Conservation (phyloP, 2,329 filamentous ascomycete genomes). For the Ophiostoma novo-ulmi region DNA sequence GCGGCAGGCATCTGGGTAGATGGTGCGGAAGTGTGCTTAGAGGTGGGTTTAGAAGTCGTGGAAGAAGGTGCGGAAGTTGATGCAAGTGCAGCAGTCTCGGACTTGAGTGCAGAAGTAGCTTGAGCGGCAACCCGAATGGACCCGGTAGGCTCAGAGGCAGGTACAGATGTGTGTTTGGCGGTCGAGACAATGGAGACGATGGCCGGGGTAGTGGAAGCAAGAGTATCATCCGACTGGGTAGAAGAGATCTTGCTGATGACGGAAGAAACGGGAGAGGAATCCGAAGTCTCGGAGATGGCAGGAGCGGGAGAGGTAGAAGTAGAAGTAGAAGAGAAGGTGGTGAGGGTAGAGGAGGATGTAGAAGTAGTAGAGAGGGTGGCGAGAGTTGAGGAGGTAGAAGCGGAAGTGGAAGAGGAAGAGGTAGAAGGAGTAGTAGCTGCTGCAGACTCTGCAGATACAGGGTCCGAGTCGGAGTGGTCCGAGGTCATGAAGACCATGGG, state of each 20-base stretch:
- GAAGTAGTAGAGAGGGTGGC: neutral
- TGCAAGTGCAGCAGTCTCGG: neutral
- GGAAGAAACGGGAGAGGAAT: neutral
- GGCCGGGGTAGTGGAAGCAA: neutral
- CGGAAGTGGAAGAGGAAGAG: neutral
- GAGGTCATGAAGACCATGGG: neutral
- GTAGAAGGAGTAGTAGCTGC: neutral
- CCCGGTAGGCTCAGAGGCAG: neutral
- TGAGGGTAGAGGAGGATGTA: neutral
- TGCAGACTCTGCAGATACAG: slow-evolving; percentile 9
- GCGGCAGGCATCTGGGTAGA: neutral
- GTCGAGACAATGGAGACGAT: too few species aligned
- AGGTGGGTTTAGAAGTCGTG: neutral
- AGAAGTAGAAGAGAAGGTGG: neutral
- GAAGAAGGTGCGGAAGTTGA: neutral
- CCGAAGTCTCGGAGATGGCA: neutral
- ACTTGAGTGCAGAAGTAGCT: neutral
- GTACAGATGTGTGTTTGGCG: neutral
- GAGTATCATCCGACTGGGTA: slow-evolving; percentile 2
- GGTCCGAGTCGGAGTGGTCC: neutral
- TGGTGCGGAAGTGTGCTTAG: neutral
- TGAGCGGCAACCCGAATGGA: neutral
- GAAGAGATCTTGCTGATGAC: neutral
- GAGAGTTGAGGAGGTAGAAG: neutral
- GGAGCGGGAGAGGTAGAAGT: slow-evolving; percentile 10